Percentiles rank a stretch among this genome's conserved stretches.
These are phyloP conservation scores for Leishmania turanica DNA, from an alignment of 208 protist genomes.

Conservation along the genomic window DNA sequence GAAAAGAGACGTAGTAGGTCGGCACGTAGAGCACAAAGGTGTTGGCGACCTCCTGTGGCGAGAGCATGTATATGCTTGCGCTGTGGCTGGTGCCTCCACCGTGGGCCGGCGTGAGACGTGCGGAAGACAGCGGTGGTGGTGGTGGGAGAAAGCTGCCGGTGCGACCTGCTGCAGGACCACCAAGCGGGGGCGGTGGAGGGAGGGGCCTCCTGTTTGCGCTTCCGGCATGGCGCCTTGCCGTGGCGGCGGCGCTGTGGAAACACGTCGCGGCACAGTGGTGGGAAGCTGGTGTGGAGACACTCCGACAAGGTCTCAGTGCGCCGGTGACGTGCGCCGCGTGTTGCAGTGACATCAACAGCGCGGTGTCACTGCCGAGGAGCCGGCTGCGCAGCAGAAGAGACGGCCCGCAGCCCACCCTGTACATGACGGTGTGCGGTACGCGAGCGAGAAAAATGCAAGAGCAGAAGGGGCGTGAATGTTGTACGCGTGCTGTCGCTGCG, in stretches of 20 bases:
- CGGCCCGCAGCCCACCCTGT: not conserved
- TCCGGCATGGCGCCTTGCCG: slow-evolving; percentile 1
- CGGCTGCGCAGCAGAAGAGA: not conserved
- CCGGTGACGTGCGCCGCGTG: not conserved
- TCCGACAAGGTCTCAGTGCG: not conserved
- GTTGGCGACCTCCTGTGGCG: slow-evolving; percentile 75
- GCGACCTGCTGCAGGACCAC: not conserved
- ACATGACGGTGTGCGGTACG: not conserved
- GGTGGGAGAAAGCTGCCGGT: slow-evolving; percentile 23
- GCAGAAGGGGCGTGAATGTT: not conserved
- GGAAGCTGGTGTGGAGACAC: not conserved
- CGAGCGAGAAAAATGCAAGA: not conserved
- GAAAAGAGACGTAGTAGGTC: slow-evolving; percentile 78
- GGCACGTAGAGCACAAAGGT: slow-evolving; percentile 78
- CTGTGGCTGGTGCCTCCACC: slow-evolving; percentile 21
- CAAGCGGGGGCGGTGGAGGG: slow-evolving; percentile 5
- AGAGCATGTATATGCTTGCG: slow-evolving; percentile 36
- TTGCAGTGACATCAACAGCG: not conserved
- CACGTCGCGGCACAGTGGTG: not conserved
- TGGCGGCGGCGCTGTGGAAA: not conserved
- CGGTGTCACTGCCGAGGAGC: not conserved
- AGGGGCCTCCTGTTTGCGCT: not conserved
- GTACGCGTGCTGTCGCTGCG: not conserved
- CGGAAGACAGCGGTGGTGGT: slow-evolving; percentile 33
- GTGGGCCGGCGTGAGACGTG: slow-evolving; percentile 24